Percentiles rank a stretch among this genome's conserved stretches.
Evolutionary conservation across 1,284 basidiomycete genomes (phyloP).

Genomic region (Sphaerobolus stellatus): DNA sequence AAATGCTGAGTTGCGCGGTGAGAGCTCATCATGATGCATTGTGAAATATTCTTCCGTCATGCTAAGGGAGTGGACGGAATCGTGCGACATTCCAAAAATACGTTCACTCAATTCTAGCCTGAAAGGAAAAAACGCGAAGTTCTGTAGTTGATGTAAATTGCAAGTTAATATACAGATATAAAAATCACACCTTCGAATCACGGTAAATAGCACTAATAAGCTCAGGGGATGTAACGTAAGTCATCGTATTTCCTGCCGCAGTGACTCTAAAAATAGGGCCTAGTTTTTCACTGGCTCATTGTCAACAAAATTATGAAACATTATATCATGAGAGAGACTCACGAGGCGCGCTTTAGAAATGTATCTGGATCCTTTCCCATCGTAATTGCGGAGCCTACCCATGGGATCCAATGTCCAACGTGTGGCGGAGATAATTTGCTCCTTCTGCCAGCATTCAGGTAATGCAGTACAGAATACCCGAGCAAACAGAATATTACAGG

Average conservation of each 20-base stretch:
- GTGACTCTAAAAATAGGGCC: not conserved
- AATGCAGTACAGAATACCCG: too few species aligned
- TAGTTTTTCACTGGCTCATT: not conserved
- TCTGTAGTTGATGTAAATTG: too few species aligned
- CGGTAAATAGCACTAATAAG: not conserved
- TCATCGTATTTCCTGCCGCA: not conserved
- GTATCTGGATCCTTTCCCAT: constrained; percentile 13
- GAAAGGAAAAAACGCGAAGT: not conserved
- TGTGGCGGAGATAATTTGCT: too few species aligned
- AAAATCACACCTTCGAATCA: not conserved
- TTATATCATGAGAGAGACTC: not conserved
- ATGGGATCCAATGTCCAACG: constrained; percentile 23
- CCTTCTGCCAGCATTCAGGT: too few species aligned
- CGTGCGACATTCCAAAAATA: not conserved
- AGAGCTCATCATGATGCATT: not conserved
- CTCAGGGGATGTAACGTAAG: not conserved
- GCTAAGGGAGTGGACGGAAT: not conserved
- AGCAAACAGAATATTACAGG: too few species aligned
- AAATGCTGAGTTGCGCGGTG: not conserved
- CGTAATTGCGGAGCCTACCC: constrained; percentile 22
- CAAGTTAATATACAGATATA: not conserved
- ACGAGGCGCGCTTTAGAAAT: not conserved
- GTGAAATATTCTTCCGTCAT: not conserved
- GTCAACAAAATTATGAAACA: not conserved
- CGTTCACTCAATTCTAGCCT: not conserved